Evolutionary conservation across 2,329 filamentous ascomycete genomes (phyloP).

Genomic region (Fusarium heterosporum): DNA sequence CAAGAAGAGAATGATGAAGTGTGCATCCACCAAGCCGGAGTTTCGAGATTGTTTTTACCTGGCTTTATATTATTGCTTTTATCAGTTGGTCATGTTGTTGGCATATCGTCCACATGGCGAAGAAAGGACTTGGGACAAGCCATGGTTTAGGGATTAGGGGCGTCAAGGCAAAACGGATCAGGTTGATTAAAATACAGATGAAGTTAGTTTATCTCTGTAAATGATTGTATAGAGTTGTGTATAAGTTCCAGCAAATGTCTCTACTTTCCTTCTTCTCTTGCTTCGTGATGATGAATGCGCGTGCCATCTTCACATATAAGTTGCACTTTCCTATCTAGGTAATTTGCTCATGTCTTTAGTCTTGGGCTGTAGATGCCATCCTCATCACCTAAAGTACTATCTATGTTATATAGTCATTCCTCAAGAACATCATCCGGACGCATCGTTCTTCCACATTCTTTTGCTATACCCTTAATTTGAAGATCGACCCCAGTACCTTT

Average conservation of each 20-base stretch:
- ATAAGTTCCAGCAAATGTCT: constrained; percentile 13
- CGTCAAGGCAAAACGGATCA: constrained; percentile 44
- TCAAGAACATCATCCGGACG: no score
- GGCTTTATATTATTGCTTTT: constrained; percentile 28
- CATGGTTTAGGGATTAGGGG: constrained; percentile 35
- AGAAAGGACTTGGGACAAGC: constrained; percentile 29
- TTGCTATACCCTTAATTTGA: constrained; percentile 8
- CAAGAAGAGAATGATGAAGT: constrained; percentile 35
- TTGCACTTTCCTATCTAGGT: constrained; percentile 5
- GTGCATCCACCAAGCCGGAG: constrained; percentile 45
- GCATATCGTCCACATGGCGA: constrained; percentile 30
- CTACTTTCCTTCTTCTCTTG: background rate
- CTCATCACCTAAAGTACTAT: background rate
- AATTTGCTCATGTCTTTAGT: no score
- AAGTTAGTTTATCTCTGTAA: constrained; percentile 36
- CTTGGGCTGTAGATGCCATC: background rate
- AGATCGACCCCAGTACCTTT: background rate
- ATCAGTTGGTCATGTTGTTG: constrained; percentile 26
- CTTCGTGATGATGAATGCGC: background rate
- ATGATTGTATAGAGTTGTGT: constrained; percentile 25
- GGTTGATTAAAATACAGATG: constrained; percentile 42
- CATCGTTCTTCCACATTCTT: constrained; percentile 11
- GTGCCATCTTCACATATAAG: background rate
- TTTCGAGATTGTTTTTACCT: constrained; percentile 47
- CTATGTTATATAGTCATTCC: background rate